Evolutionary conservation across 1,284 basidiomycete genomes (phyloP), one percentile per base, ranked within the genome.

Genomic region (Naganishia liquefaciens): DNA sequence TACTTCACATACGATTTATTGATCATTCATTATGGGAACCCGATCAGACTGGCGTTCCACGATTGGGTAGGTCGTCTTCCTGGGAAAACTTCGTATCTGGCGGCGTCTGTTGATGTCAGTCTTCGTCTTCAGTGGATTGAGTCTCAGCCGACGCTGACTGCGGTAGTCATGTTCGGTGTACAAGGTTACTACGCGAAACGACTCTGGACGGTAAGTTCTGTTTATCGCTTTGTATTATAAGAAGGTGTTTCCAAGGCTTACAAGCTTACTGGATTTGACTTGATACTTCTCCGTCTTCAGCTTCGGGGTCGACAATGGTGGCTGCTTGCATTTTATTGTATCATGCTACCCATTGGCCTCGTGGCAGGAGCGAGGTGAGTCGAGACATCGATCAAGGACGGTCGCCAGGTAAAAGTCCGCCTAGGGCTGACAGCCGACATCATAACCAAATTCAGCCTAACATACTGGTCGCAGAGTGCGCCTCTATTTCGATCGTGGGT

Each of bases 101-200:
- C 39, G 9, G 19, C 15, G n/a, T 7, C 46, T 21, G 30, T 27
- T 42, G 28, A 57, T 15, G 15, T 11, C 15, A 25, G 3, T 0
- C 27, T 27, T 5, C 11, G 25, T 40, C 5, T 4, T 11, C 33
- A 60, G 57, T 60, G 57, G 57, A 27, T 60, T 4, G 57, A 60
- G 13, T 51, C 57, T 21, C 57, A 60, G 15, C 57, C 57, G 9
- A 33, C 46, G 11, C 10, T 60, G 19, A 60, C 57, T 9, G 57
- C 57, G 2, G 21, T 47, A 13, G 46, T 60, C 33, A 60, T 60
- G 46, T 50, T 49, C 27, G 46, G 27, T 4, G 46, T 60, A 1
- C 46, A 60, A 50, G 46, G 46, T 15, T 60, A 50, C 57, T 60
- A 60, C 21, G 57, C 46, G 5, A 49, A 40, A 37, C 46, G 57